Evolutionary conservation across 1,284 basidiomycete species (phyloP).

Genomic region (Prillingera fragicola): DNA sequence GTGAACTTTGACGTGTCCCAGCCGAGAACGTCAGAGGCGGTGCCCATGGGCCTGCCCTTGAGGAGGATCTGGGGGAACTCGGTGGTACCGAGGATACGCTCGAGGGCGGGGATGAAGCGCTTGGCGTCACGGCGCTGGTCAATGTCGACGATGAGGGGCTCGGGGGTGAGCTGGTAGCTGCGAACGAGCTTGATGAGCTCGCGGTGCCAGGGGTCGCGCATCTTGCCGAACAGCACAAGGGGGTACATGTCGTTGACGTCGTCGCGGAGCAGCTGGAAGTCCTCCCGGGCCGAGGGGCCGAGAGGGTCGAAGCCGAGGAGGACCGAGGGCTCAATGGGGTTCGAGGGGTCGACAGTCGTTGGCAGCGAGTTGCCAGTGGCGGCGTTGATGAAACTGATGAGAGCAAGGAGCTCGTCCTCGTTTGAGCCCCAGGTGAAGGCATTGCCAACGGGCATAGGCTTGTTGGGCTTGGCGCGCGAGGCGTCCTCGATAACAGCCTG

Average conservation of each 20-base stretch:
- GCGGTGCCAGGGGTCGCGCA: slow-evolving; percentile 53
- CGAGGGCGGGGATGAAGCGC: slow-evolving; percentile 52
- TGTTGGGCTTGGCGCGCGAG: slow-evolving; percentile 4
- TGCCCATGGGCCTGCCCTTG: slow-evolving; percentile 58
- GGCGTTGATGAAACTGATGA: slow-evolving; percentile 67
- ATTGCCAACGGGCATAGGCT: slow-evolving; percentile 3
- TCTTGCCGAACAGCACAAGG: slow-evolving; percentile 70
- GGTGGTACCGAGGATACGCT: slow-evolving; percentile 55
- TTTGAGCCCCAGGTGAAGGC: slow-evolving; percentile 10
- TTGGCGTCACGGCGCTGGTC: slow-evolving; percentile 60
- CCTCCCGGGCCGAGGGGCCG: slow-evolving; percentile 52
- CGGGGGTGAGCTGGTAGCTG: slow-evolving; percentile 59
- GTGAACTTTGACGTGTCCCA: slow-evolving; percentile 53
- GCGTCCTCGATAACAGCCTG: slow-evolving; percentile 6
- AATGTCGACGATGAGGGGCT: slow-evolving; percentile 66
- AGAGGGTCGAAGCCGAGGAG: slow-evolving; percentile 77
- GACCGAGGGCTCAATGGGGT: slow-evolving; percentile 67
- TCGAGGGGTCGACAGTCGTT: slow-evolving; percentile 56
- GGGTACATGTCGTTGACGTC: slow-evolving; percentile 67
- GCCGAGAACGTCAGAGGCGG: slow-evolving; percentile 56
- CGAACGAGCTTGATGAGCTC: slow-evolving; percentile 62
- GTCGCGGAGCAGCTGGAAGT: slow-evolving; percentile 39
- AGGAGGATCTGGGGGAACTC: slow-evolving; percentile 67
- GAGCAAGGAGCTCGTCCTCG: slow-evolving; percentile 67
- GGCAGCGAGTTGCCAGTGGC: slow-evolving; percentile 75